Percentiles rank a stretch among this genome's conserved stretches.
These are phyloP conservation scores for Penicillium sp. DNA, from an alignment of 2,329 filamentous ascomycete species.

Conservation along the genomic window DNA sequence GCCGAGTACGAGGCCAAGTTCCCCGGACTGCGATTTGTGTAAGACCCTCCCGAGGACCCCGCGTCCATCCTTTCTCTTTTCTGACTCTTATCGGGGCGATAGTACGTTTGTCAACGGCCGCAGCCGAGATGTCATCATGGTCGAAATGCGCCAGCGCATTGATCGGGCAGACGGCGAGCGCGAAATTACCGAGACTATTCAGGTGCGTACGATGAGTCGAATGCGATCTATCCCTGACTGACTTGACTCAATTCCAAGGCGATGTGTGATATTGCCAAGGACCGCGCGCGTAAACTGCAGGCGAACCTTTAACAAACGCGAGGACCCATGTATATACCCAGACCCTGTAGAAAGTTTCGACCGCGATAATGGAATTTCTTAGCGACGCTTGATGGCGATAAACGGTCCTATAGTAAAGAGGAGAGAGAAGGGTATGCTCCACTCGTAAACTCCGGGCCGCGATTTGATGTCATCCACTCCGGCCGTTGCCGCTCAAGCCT, in stretches of 20 bases:
- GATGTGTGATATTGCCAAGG: slow-evolving; percentile 87
- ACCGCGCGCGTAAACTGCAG: slow-evolving; percentile 67
- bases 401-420: neutral
- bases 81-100: slow-evolving; percentile 2
- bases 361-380: neutral
- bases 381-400: slow-evolving; percentile 5
- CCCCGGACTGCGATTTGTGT: slow-evolving; percentile 78
- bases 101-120: slow-evolving; percentile 86
- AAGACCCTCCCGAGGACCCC: neutral
- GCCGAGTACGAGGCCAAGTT: slow-evolving; percentile 75
- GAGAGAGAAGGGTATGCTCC: slow-evolving; percentile 7
- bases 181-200: slow-evolving; percentile 72
- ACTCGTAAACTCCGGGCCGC: slow-evolving; percentile 1
- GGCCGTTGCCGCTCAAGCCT: slow-evolving; percentile 20
- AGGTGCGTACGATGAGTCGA: slow-evolving; percentile 52
- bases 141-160: slow-evolving; percentile 76
- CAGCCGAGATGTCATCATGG: slow-evolving; percentile 70
- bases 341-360: neutral
- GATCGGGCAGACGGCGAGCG: slow-evolving; percentile 61
- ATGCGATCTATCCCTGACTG: neutral
- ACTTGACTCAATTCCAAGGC: slow-evolving; percentile 52
- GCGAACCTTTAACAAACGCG: slow-evolving; percentile 14
- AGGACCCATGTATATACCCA: neutral
- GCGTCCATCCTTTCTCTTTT: slow-evolving; percentile 5
- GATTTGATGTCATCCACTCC: slow-evolving; percentile 33